phyloP scores from a whole-genome alignment of 2,329 filamentous ascomycete species.

The Geoglossum cookeanum region DNA sequence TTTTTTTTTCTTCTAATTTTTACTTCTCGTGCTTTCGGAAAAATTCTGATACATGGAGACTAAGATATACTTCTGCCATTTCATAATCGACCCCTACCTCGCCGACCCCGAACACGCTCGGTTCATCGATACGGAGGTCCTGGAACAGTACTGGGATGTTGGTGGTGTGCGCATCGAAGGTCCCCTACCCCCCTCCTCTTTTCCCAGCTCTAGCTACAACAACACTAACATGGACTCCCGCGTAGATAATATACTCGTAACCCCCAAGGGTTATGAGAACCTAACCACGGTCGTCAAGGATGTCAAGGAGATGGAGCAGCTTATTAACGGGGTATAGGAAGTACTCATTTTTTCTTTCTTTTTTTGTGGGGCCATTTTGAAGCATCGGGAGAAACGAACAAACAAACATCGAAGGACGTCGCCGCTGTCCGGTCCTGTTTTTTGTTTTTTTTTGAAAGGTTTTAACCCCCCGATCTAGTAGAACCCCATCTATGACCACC shows the following conservation, averaged over 20 bases:
- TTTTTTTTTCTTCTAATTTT: conserved; percentile 7
- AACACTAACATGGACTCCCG: not conserved
- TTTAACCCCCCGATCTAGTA: too few species aligned
- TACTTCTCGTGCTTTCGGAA: not conserved
- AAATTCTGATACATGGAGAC: not conserved
- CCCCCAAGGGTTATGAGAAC: conserved; percentile 61
- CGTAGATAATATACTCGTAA: conserved; percentile 63
- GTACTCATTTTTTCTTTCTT: too few species aligned
- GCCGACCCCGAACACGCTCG: conserved; percentile 50
- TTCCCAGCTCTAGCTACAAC: not conserved
- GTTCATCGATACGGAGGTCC: conserved; percentile 54
- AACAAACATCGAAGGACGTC: too few species aligned
- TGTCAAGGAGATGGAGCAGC: conserved; percentile 42
- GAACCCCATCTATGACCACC: too few species aligned
- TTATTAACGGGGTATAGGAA: conserved; percentile 28
- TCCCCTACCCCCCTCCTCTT: not conserved
- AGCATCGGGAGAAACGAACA: too few species aligned
- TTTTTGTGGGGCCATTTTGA: too few species aligned
- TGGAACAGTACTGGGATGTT: conserved; percentile 67
- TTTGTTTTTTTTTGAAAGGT: too few species aligned
- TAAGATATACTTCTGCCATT: conserved; percentile 74
- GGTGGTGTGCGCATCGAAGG: conserved; percentile 41
- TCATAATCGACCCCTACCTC: conserved; percentile 68
- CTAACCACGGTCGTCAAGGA: conserved; percentile 64
- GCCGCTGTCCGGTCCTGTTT: too few species aligned